Evolutionary conservation across 257 asterid genomes (phyloP).

Genomic region (Buddleja alternifolia): DNA sequence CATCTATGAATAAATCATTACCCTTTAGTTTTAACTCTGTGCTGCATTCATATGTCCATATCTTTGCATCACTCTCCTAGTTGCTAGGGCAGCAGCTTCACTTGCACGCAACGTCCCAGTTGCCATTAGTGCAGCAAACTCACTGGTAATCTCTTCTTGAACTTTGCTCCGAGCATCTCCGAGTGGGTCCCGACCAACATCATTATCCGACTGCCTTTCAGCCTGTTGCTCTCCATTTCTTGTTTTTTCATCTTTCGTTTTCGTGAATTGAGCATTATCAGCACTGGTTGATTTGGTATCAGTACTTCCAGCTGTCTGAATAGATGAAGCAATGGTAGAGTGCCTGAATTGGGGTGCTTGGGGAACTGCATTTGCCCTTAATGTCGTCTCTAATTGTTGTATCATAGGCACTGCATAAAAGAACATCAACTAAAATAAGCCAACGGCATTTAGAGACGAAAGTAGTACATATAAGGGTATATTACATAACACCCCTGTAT

Average conservation of each 20-base stretch:
- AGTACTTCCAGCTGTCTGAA: constrained; percentile 30
- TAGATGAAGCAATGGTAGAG: constrained; percentile 40
- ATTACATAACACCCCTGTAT: too few relatives aligned
- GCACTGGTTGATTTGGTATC: constrained; percentile 14
- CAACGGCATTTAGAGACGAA: background rate
- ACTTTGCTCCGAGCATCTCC: constrained; percentile 82
- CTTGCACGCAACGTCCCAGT: constrained; percentile 90
- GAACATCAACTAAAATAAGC: background rate
- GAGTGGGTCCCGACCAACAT: constrained; percentile 53
- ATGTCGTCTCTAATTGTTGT: constrained; percentile 76
- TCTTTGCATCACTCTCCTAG: constrained; percentile 86
- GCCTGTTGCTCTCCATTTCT: constrained; percentile 14
- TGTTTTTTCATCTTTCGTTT: constrained; percentile 4
- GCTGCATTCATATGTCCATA: constrained; percentile 70
- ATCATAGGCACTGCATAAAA: constrained; percentile 86
- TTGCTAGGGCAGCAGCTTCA: constrained; percentile 95
- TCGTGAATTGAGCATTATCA: constrained; percentile 17
- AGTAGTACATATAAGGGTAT: background rate
- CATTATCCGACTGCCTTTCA: background rate
- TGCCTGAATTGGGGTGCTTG: constrained; percentile 77
- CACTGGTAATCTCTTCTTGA: constrained; percentile 80
- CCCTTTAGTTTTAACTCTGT: constrained; percentile 42
- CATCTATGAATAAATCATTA: background rate
- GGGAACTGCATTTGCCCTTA: constrained; percentile 84
- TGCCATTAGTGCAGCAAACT: constrained; percentile 95